Base-by-base conservation (phyloP, 2,329 filamentous ascomycete genomes). In the Claviceps pusilla region DNA sequence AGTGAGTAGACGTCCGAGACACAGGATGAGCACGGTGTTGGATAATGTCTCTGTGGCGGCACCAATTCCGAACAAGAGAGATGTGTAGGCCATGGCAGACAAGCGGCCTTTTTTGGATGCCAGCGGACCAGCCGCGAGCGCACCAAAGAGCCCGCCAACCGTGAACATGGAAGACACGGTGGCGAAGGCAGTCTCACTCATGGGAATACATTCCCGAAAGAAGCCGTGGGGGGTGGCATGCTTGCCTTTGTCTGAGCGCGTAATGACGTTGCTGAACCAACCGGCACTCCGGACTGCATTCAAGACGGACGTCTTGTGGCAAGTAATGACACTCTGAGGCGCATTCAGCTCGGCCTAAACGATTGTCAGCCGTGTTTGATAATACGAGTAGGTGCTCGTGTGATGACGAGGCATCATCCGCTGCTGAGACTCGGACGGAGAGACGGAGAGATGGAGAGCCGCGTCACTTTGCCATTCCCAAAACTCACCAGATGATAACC, bases 291-390 rank as follows among this genome's bases (percentile, higher is more conserved):
- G 62, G 53, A 58, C 52, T 54, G 65, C 54, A 11, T 63, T 56
- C 43, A 68, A 68, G 51, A 71, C 69, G 50, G 71, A 67, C 58
- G 72, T 70, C 58, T 81, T 82, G 61, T 81, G 82, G 73, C 93
- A 97, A 55, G 87, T 94, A 63, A 98, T 86, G 63, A 94, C 88
- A 74, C 90, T 85, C 76, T 96, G 85, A 9, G 93, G 93, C 9
- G 91, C 89, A 68, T 98, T 98, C 58, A 98, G 80, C 68, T 97
- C 93, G 61, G 89, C 87, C 90, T 68, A 46, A 51, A 14, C 37
- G 53, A 35, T 37, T 4, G 16, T 54, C 14, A 54, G 48, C 14
- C 33, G 12, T n/a, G 24, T 3, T 24, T 37, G 24, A 9, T 24
- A 14, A 19, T 19, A 43, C 9, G 4, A 33, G 4, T 33, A 5